Evolutionary conservation across 176 grass and related monocot genomes (phyloP).

Genomic region (Zea mays): DNA sequence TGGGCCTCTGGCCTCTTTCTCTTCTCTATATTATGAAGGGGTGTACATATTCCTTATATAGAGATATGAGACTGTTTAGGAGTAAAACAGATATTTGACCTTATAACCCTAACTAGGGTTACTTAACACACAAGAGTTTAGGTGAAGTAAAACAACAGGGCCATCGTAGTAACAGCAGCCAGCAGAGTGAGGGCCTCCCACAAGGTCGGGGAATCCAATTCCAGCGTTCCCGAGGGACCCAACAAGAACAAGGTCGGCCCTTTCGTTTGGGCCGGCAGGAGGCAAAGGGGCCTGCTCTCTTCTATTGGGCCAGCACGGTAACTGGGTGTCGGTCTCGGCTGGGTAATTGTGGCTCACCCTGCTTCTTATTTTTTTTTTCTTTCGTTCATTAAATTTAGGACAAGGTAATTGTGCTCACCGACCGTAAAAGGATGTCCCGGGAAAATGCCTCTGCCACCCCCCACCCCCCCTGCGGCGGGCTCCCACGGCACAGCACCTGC

Average conservation of each 20-base stretch:
- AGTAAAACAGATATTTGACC: too few species aligned
- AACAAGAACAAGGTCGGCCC: neutral
- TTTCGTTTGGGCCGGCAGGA: neutral
- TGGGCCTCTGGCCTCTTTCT: too few species aligned
- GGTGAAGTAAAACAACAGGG: neutral
- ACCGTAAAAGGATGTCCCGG: neutral
- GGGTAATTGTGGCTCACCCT: neutral
- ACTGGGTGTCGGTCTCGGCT: too few species aligned
- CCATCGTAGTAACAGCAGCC: neutral
- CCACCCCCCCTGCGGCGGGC: neutral
- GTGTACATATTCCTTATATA: too few species aligned
- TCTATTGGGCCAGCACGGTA: neutral
- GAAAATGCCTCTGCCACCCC: neutral
- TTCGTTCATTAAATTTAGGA: neutral
- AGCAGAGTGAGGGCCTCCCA: neutral
- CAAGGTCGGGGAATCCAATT: neutral
- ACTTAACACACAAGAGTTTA: too few species aligned
- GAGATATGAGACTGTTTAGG: too few species aligned
- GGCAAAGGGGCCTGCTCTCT: neutral
- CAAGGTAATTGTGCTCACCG: conserved; percentile 18
- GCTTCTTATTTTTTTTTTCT: neutral
- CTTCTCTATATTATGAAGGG: too few species aligned
- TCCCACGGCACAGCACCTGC: conserved; percentile 44
- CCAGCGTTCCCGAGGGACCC: neutral
- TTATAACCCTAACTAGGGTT: too few species aligned